Conservation (phyloP, 2,329 filamentous ascomycete genomes). For the Boeremia lycopersici region DNA sequence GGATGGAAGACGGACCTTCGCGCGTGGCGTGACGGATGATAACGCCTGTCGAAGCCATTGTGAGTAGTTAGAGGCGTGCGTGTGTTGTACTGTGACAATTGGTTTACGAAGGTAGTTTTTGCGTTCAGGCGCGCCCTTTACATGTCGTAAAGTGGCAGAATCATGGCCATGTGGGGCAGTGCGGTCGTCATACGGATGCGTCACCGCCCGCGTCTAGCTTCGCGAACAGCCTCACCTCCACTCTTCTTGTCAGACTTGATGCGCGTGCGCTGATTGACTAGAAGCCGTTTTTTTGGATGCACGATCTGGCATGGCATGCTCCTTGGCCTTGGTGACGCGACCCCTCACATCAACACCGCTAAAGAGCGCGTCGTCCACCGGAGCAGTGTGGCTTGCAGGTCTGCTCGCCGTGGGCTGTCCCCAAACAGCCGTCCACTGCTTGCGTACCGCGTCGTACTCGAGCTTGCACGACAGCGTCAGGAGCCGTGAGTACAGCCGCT, state of each 20-base stretch:
- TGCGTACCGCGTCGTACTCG: constrained; percentile 42
- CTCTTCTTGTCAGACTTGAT: constrained; percentile 27
- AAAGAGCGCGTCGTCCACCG: constrained; percentile 35
- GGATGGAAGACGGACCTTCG: constrained; percentile 56
- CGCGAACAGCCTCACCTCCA: constrained; percentile 21
- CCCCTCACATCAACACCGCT: constrained; percentile 36
- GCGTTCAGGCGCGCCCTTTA: constrained; percentile 16
- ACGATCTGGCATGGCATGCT: not conserved
- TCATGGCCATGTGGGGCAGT: constrained; percentile 11
- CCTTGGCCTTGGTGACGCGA: not conserved
- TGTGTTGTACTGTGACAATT: not conserved
- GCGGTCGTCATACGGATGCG: not conserved
- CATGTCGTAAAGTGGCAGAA: constrained; percentile 20
- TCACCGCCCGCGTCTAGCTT: constrained; percentile 8
- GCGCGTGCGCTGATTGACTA: constrained; percentile 24
- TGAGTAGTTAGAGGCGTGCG: not conserved
- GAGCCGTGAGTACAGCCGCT: constrained; percentile 51
- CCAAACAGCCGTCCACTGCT: constrained; percentile 38
- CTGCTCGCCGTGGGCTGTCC: constrained; percentile 22
- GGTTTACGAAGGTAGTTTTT: not conserved
- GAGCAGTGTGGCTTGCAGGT: constrained; percentile 18
- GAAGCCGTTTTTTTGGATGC: constrained; percentile 8
- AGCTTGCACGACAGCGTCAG: constrained; percentile 52
- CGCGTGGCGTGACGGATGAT: constrained; percentile 64
- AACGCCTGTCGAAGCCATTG: constrained; percentile 37